Conservation (phyloP, 306 rosid genomes). For the Chamaecrista fasciculata region DNA sequence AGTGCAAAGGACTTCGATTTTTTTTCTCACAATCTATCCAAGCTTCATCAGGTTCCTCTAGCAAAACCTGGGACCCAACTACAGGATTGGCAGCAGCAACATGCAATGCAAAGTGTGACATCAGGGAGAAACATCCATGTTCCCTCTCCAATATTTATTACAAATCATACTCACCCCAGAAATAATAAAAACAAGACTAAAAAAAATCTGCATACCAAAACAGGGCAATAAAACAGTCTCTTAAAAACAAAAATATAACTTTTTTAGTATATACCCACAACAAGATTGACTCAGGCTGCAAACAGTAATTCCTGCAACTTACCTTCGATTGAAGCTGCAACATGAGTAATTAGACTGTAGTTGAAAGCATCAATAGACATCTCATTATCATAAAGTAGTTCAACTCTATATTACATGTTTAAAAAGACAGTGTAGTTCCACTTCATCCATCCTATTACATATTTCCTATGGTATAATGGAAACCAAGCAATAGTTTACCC, state of each 20-base stretch:
- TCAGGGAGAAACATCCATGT: slow-evolving; percentile 12
- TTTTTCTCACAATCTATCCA: slow-evolving; percentile 95
- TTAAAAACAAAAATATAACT: not conserved
- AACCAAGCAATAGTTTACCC: slow-evolving; percentile 9
- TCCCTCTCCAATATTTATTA: slow-evolving; percentile 12
- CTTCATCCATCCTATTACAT: no score
- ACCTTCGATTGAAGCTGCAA: not conserved
- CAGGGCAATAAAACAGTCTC: no score
- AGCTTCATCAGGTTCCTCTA: slow-evolving; percentile 79
- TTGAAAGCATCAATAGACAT: slow-evolving; percentile 4
- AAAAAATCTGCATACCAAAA: not conserved
- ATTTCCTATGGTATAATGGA: not conserved
- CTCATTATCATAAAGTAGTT: slow-evolving; percentile 23
- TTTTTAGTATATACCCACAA: slow-evolving; percentile 18
- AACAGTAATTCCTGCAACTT: slow-evolving; percentile 26
- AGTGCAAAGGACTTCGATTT: slow-evolving; percentile 79
- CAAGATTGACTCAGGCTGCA: slow-evolving; percentile 17
- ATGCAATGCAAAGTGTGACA: slow-evolving; percentile 46
- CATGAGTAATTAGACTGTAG: not conserved
- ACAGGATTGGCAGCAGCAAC: slow-evolving; percentile 56
- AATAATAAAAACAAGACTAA: slow-evolving; percentile 24
- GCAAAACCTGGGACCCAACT: slow-evolving; percentile 89
- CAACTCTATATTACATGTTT: not conserved
- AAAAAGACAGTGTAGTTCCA: no score
- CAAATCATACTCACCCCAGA: slow-evolving; percentile 9